Conservation (phyloP, 2,329 filamentous ascomycete genomes). For the Aspergillus sp. region DNA sequence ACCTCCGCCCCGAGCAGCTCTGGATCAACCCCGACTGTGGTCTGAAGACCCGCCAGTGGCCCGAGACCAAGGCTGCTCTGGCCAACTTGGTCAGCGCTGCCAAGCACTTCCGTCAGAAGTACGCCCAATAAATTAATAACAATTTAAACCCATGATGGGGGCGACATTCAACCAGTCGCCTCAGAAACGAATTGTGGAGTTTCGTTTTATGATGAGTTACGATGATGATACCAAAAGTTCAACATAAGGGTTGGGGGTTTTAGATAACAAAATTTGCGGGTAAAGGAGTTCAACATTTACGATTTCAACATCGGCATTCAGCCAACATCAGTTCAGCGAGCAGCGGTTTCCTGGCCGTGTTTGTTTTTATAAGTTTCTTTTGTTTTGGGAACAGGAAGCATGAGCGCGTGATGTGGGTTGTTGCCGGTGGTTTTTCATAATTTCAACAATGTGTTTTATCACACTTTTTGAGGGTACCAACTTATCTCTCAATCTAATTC, state of each 20-base stretch:
- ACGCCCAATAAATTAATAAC: slow-evolving; percentile 37
- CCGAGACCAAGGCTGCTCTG: slow-evolving; percentile 95
- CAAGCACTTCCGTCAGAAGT: slow-evolving; percentile 92
- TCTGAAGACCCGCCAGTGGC: slow-evolving; percentile 98
- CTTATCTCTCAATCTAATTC: too few relatives aligned
- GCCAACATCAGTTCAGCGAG: slow-evolving; percentile 9
- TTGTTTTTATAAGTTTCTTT: slow-evolving; percentile 5
- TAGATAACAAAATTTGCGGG: slow-evolving; percentile 29
- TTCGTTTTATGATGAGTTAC: slow-evolving; percentile 33
- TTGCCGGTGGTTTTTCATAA: slow-evolving; percentile 18
- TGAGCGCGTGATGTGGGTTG: slow-evolving; percentile 14
- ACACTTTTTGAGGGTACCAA: slow-evolving; percentile 3
- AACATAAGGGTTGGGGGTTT: slow-evolving; percentile 37
- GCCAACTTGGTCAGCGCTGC: slow-evolving; percentile 97
- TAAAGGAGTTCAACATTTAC: slow-evolving; percentile 39
- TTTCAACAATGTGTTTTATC: slow-evolving; percentile 33
- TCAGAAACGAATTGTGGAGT: slow-evolving; percentile 22
- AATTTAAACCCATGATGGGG: slow-evolving; percentile 19
- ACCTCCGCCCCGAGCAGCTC: slow-evolving; percentile 96
- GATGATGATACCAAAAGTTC: slow-evolving; percentile 41
- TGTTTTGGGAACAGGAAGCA: slow-evolving; percentile 10
- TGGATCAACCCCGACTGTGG: slow-evolving; percentile 99
- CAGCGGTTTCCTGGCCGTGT: slow-evolving; percentile 7
- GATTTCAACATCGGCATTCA: slow-evolving; percentile 48
- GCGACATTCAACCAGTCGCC: slow-evolving; percentile 35